phyloP scores from a whole-genome alignment of 768 basidiomycete species.

The Aureoboletus auriporus region DNA sequence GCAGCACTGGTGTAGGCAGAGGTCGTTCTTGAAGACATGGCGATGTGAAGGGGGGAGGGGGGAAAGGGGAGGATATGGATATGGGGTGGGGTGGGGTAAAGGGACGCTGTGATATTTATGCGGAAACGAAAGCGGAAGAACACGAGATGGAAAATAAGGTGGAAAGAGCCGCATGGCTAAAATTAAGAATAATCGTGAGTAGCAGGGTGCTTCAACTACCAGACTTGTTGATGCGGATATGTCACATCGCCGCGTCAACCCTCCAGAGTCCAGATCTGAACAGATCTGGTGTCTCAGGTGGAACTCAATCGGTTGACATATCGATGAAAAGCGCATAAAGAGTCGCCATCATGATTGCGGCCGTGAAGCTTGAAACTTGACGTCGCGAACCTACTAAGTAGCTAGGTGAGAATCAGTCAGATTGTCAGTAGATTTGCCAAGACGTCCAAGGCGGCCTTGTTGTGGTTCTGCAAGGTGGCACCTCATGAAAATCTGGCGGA shows the following conservation, averaged over 20 bases:
- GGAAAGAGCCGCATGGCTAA: constrained; percentile 24
- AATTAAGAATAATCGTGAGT: constrained; percentile 27
- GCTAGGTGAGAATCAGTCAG: constrained; percentile 18
- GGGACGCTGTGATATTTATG: constrained; percentile 27
- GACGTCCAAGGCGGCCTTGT: constrained; percentile 20
- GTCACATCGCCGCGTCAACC: background rate
- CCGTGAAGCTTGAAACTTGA: constrained; percentile 3
- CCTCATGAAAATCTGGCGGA: constrained; percentile 26
- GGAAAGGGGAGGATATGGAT: constrained; percentile 1
- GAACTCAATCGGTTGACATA: background rate
- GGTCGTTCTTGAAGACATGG: constrained; percentile 27
- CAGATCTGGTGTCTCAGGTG: constrained; percentile 14
- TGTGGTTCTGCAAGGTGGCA: constrained; percentile 4
- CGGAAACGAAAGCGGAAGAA: constrained; percentile 9
- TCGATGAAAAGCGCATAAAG: background rate
- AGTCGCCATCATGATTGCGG: background rate
- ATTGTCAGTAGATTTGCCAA: background rate
- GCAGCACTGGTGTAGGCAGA: constrained; percentile 26
- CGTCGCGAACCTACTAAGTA: no score
- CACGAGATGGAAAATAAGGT: constrained; percentile 13
- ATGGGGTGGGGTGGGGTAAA: background rate
- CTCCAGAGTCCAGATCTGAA: constrained; percentile 10
- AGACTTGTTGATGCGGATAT: constrained; percentile 25
- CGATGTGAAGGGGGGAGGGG: background rate
- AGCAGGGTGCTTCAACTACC: constrained; percentile 14